Base-by-base conservation (phyloP, 176 grass and related monocot genomes). In the Phragmites australis region DNA sequence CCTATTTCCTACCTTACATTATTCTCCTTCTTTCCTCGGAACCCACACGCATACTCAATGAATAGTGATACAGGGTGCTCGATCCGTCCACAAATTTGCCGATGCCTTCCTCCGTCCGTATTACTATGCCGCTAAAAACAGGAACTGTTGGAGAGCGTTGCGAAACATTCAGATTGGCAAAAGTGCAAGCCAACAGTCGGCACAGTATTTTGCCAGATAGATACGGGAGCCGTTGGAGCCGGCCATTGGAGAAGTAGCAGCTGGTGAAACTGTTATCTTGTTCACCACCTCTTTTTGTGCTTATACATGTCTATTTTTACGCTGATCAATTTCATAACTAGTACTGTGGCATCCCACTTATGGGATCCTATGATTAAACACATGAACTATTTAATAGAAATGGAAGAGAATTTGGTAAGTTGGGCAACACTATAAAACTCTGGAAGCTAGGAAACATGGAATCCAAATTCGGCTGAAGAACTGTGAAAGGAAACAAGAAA, bases 401-500 rank as follows among this genome's bases (percentile, higher is more conserved):
- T 63, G 75, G 83, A 85, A 52, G 83, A 79, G 29, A 71, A 79
- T 78, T 79, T 31, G 75, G 8, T 13, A 85, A 79, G n/a, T 9
- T 85, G 25, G 55, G 71, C 15, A 53, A 22, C 6, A 43, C 83
- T 42, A 10, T 85, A 11, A 78, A 69, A 59, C 29, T 26, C 67
- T 85, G 41, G 75, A 85, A 50, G 74, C 55, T 44, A 85, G 65
- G 55, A 85, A 78, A 71, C 65, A 78, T 6, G 65, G 72, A 42
- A 71, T 85, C 75, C 62, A 79, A 42, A 78, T 79, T 16, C 83
- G 75, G 55, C 52, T 79, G 22, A 31, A 52, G 22, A 79, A 49
- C 53, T 85, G 54, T 19, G 83, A 85, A 62, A 51, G 83, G 45
- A 85, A 85, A 53, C 83, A 72, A 72, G 83, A 85, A 63, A 70